These are phyloP conservation scores for Fusarium nurragi DNA, from an alignment of 2,329 filamentous ascomycete species.

Conservation along the genomic window DNA sequence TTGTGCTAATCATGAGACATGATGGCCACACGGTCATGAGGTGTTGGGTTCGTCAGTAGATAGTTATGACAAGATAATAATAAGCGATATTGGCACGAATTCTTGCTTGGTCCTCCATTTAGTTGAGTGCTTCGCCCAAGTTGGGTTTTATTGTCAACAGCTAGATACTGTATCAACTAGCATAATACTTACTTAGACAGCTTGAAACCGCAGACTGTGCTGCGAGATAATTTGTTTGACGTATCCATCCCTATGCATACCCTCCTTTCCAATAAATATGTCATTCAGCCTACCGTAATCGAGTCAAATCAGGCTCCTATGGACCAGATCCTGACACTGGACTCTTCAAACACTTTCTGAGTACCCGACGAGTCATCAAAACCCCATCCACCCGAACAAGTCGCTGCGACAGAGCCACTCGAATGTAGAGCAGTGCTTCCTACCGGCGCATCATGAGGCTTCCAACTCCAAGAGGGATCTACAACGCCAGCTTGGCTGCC, in stretches of 20 bases:
- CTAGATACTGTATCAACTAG: background rate
- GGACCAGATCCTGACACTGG: conserved; percentile 41
- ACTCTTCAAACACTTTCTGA: conserved; percentile 39
- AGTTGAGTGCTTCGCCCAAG: background rate
- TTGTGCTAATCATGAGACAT: conserved; percentile 29
- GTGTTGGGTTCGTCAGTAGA: conserved; percentile 19
- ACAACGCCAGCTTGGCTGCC: conserved; percentile 58
- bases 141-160: background rate
- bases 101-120: background rate
- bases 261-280: background rate
- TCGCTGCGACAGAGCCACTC: conserved; percentile 65
- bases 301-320: conserved; percentile 29
- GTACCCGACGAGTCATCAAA: conserved; percentile 11
- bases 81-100: background rate
- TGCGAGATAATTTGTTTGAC: background rate
- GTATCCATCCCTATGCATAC: background rate
- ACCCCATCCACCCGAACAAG: conserved; percentile 65
- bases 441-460: conserved; percentile 58
- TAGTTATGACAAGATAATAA: conserved; percentile 26
- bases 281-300: background rate
- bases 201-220: background rate
- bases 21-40: conserved; percentile 30
- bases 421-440: conserved; percentile 62
- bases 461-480: conserved; percentile 61
- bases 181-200: conserved; percentile 3